Base-by-base conservation (phyloP, 2,329 filamentous ascomycete genomes). In the Fusarium compactum region DNA sequence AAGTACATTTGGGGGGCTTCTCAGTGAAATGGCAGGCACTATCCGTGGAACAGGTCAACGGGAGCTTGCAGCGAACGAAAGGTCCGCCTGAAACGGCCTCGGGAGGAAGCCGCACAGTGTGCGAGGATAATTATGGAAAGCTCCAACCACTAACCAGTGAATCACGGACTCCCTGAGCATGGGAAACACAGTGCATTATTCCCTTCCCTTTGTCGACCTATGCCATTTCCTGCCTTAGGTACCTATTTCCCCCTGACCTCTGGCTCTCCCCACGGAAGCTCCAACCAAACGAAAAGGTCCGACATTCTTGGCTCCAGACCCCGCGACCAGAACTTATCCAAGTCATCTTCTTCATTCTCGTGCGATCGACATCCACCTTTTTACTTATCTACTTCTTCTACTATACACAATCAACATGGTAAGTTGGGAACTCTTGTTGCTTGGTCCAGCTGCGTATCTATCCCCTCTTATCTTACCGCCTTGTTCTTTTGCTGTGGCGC, bases 251-350 rank as follows among this genome's bases (percentile, higher is more conserved):
- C 68, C 68, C 67, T 70, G 63, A 63, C 53, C 51, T 69, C 41
- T 56, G 65, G 44, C 50, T 62, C 55, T 76, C 73, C 68, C 73
- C 68, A 74, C 74, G 72, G 69, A 74, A 76, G 72, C 74, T 75
- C 73, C 68, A 74, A 69, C 73, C 70, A 75, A 75, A 52, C 73
- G 68, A 75, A 76, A 76, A 74, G 73, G 73, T 76, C 72, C 73
- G 66, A 74, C 70, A 70, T 69, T 75, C 69, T 75, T 75, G 71
- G 72, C 63, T 65, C 61, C 58, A 71, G 73, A 75, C 74, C 74
- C 74, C 74, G 74, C 74, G 74, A 64, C 72, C 65, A 70, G 67
- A 76, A 76, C 74, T 75, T 76, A 52, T 65, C 71, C 74, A 76
- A 73, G 63, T 76, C 74, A 76, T 76, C 74, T 60, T 71, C 74